Evolutionary conservation across 1,284 basidiomycete species (phyloP), one percentile per base, ranked within the genome.

Genomic region (Agaricales sp.): DNA sequence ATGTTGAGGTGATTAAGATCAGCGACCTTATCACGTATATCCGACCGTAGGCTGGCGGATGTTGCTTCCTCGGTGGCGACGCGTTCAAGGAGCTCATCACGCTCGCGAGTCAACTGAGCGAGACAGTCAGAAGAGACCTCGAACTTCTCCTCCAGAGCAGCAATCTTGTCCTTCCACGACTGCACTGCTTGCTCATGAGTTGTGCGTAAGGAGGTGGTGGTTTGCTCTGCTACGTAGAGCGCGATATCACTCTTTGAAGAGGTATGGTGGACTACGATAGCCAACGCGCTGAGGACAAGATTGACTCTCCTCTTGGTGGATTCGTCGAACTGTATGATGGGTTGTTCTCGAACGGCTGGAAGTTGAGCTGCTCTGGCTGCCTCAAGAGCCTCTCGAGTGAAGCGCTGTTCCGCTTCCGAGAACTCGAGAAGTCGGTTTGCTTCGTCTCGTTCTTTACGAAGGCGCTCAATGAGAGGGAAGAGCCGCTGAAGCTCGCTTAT

Each of bases 381-480:
- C 56, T 82, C 72, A 41, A 85, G 66, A 1, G 78, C 74, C 52
- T 83, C 73, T 4, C 81, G 70, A 2, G 78, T 70, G 57, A 88
- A 87, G 52, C 69, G 77, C 23, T 77, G 74, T 62, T 92, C 88
- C n/a, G 73, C 70, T 55, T 82, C 74, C 41, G 82, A 65, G 64
- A 88, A 92, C 39, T 85, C 74, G 13, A 90, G 61, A 50, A 81
- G 74, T 14, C 79, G 73, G 50, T 74, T 72, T n/a, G 87, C 69
- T 37, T 67, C 69, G 55, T 92, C 82, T 4, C 88, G 73, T 57
- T 92, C 87, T 2, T 61, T 60, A 13, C 89, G 80, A 22, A 91
- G 64, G 24, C 86, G 77, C 16, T 76, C 74, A 43, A 89, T 71
- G 2, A 83, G 75, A 35, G 65, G 64, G 41, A 88, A 67, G 23